Percentiles rank a stretch among this genome's conserved stretches.
These are phyloP conservation scores for Hibiscus tridactylites DNA, from an alignment of 345 rosid genomes.

Conservation along the genomic window DNA sequence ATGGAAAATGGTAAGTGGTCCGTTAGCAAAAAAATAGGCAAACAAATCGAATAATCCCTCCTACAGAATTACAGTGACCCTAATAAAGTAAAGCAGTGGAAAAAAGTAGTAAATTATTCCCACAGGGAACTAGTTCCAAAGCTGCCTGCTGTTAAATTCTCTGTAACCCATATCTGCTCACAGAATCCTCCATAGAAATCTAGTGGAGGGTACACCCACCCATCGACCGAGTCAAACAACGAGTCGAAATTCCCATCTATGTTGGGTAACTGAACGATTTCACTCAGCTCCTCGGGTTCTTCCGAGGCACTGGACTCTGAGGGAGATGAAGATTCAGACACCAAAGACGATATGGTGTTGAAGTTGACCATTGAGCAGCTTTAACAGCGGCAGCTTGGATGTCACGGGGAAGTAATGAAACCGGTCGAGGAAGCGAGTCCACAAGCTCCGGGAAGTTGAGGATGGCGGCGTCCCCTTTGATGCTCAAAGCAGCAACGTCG, in stretches of 20 bases:
- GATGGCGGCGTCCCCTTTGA: slow-evolving; percentile 75
- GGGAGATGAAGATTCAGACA: not conserved
- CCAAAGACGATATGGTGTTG: not conserved
- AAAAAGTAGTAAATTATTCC: slow-evolving; percentile 17
- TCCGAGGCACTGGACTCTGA: slow-evolving; percentile 4
- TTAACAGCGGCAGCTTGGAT: slow-evolving; percentile 92
- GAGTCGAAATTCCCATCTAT: slow-evolving; percentile 12
- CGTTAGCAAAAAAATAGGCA: slow-evolving; percentile 3
- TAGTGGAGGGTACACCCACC: slow-evolving; percentile 21
- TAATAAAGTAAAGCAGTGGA: not conserved
- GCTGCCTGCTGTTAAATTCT: slow-evolving; percentile 6
- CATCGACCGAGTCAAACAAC: slow-evolving; percentile 12
- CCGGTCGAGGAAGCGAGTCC: slow-evolving; percentile 64
- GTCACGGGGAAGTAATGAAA: slow-evolving; percentile 67
- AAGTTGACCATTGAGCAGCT: slow-evolving; percentile 67
- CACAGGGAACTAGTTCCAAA: slow-evolving; percentile 17
- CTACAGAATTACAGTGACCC: not conserved
- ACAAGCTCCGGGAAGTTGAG: slow-evolving; percentile 85
- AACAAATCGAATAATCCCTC: not conserved
- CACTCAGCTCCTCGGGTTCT: slow-evolving; percentile 6
- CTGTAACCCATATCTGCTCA: slow-evolving; percentile 20
- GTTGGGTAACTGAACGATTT: slow-evolving; percentile 15
- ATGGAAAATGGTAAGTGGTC: not conserved
- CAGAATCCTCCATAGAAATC: slow-evolving; percentile 15
- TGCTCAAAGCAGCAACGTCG: slow-evolving; percentile 82